A percentile compares a stretch with the other conserved stretches of the same genome.
Evolutionary conservation across 768 basidiomycete species (phyloP).

Genomic region (Phaeotremella fagi): DNA sequence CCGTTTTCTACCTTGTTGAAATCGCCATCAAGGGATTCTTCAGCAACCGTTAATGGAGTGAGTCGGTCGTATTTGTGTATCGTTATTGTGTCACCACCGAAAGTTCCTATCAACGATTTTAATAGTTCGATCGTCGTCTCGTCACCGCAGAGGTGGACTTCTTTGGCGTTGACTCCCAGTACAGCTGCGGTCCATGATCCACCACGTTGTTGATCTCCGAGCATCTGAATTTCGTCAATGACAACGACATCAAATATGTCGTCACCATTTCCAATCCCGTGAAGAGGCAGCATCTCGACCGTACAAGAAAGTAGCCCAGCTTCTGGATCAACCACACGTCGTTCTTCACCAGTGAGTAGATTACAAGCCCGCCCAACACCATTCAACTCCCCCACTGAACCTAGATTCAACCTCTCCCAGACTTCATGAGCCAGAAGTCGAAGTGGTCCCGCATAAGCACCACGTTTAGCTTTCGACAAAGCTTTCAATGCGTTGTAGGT

Average conservation of each 20-base stretch:
- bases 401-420: slow-evolving; percentile 82
- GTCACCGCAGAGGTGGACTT: slow-evolving; percentile 93
- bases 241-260: slow-evolving; percentile 69
- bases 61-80: slow-evolving; percentile 82
- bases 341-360: slow-evolving; percentile 87
- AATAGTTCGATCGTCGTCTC: slow-evolving; percentile 84
- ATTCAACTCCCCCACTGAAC: slow-evolving; percentile 68
- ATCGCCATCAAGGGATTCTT: slow-evolving; percentile 61
- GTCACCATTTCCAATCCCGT: not conserved
- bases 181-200: slow-evolving; percentile 77
- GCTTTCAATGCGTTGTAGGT: slow-evolving; percentile 89
- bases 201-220: slow-evolving; percentile 73
- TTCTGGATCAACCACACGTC: slow-evolving; percentile 59
- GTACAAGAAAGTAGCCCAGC: slow-evolving; percentile 73
- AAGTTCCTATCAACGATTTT: slow-evolving; percentile 57
- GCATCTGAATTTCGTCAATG: slow-evolving; percentile 96
- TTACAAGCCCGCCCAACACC: slow-evolving; percentile 70
- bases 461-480: slow-evolving; percentile 66
- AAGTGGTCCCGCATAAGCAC: slow-evolving; percentile 85
- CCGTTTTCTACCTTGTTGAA: slow-evolving; percentile 64
- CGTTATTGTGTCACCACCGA: slow-evolving; percentile 70
- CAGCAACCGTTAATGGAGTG: slow-evolving; percentile 70
- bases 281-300: slow-evolving; percentile 75
- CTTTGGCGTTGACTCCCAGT: slow-evolving; percentile 66
- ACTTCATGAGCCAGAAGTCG: slow-evolving; percentile 93